A percentile compares a stretch with the other conserved stretches of the same genome.
Evolutionary conservation across 495 filamentous ascomycete genomes (phyloP).

Genomic region (Terfezia boudieri): DNA sequence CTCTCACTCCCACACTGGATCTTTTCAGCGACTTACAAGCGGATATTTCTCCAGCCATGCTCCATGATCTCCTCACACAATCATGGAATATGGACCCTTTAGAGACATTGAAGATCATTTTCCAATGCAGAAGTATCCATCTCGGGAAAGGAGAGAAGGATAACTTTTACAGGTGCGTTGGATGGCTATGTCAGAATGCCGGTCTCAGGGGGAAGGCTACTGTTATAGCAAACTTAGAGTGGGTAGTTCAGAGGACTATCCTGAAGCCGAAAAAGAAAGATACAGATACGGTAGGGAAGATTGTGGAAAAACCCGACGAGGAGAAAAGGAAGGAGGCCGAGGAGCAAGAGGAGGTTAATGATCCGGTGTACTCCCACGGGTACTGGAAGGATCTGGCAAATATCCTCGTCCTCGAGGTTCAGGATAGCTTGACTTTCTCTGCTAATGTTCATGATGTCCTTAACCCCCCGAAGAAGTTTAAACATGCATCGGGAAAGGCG

Average conservation of each 20-base stretch:
- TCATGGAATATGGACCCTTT: conserved; percentile 24
- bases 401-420: conserved; percentile 23
- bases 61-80: background rate
- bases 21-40: conserved; percentile 25
- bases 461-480: conserved; percentile 6
- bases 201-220: conserved; percentile 17
- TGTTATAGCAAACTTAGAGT: conserved; percentile 23
- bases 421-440: conserved; percentile 18
- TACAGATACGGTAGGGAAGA: conserved; percentile 1
- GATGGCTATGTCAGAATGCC: conserved; percentile 26
- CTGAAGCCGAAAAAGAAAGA: conserved; percentile 21
- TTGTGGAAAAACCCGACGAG: conserved; percentile 5
- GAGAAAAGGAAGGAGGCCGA: conserved; percentile 14
- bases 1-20: conserved; percentile 22
- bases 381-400: conserved; percentile 32
- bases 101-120: conserved; percentile 28
- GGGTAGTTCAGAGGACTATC: conserved; percentile 26
- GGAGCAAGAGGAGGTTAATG: conserved; percentile 20
- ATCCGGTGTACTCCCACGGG: conserved; percentile 25
- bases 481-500: background rate
- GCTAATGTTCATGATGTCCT: conserved; percentile 18
- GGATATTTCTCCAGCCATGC: conserved; percentile 9
- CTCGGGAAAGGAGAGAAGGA: conserved; percentile 23
- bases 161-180: conserved; percentile 25
- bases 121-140: conserved; percentile 29